phyloP scores from a whole-genome alignment of 208 protist species.

The Trypanosoma brucei region DNA sequence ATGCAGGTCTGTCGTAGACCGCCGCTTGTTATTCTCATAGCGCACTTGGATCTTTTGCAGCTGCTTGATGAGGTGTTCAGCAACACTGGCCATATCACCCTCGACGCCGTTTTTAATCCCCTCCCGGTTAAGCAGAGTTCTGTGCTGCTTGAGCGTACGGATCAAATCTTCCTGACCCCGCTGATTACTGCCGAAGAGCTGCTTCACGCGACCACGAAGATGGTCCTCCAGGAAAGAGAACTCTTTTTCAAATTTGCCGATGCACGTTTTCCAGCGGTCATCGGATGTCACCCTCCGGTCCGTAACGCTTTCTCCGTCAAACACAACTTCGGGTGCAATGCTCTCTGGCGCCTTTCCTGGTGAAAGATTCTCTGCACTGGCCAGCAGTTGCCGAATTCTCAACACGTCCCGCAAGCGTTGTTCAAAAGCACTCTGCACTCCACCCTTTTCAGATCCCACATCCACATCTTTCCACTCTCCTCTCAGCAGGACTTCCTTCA shows the following conservation, averaged over 20 bases:
- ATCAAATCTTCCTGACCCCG: constrained; percentile 24
- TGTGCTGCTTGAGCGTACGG: constrained; percentile 46
- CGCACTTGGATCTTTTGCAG: constrained; percentile 42
- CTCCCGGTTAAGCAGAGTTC: constrained; percentile 49
- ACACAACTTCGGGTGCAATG: constrained; percentile 72
- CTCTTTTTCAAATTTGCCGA: constrained; percentile 76
- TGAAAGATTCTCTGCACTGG: constrained; percentile 30
- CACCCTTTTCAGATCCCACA: constrained; percentile 63
- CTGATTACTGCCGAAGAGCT: constrained; percentile 31
- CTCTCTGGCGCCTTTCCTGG: constrained; percentile 36
- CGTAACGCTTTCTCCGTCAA: constrained; percentile 59
- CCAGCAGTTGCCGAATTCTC: constrained; percentile 63
- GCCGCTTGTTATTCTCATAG: constrained; percentile 61
- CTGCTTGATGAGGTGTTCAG: constrained; percentile 51
- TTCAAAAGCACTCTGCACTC: constrained; percentile 61
- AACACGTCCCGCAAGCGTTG: constrained; percentile 60
- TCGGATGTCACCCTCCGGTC: constrained; percentile 39
- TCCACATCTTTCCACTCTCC: constrained; percentile 77
- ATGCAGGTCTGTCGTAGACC: constrained; percentile 59
- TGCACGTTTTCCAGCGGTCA: constrained; percentile 44
- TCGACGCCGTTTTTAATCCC: constrained; percentile 45
- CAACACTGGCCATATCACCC: constrained; percentile 44
- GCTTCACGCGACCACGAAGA: constrained; percentile 58
- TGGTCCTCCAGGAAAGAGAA: constrained; percentile 77
- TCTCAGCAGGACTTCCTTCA: constrained; percentile 35